Conservation (phyloP, 495 filamentous ascomycete species). For the Aspergillus mulundensis region DNA sequence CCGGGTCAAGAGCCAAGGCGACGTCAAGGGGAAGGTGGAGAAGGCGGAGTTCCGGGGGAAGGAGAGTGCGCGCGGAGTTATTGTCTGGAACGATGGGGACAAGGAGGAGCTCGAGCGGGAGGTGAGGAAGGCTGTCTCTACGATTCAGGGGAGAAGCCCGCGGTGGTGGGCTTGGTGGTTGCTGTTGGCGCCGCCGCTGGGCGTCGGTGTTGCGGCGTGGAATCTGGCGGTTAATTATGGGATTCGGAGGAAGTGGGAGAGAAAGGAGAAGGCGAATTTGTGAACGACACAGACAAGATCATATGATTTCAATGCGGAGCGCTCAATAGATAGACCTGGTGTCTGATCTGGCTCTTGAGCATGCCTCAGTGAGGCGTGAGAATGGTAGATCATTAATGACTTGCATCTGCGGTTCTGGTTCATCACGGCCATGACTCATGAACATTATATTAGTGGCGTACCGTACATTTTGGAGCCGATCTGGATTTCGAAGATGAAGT, state of each 20-base stretch:
- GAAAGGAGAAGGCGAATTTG: slow-evolving; percentile 66
- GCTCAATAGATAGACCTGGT: no score
- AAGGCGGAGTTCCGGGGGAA: slow-evolving; percentile 60
- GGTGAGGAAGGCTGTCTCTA: slow-evolving; percentile 57
- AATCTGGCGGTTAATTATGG: slow-evolving; percentile 62
- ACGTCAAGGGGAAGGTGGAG: slow-evolving; percentile 75
- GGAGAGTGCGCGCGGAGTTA: slow-evolving; percentile 56
- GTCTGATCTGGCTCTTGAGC: no score
- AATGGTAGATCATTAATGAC: not conserved
- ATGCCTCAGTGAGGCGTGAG: not conserved
- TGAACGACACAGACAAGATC: no score
- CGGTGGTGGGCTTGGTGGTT: slow-evolving; percentile 78
- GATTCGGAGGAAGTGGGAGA: slow-evolving; percentile 66
- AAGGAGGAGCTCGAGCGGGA: slow-evolving; percentile 61
- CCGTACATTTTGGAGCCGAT: no score
- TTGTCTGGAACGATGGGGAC: slow-evolving; percentile 83
- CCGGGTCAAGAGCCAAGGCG: slow-evolving; percentile 76
- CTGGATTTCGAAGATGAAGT: not conserved
- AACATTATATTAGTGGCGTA: no score
- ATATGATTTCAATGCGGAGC: no score
- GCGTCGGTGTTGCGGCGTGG: slow-evolving; percentile 58
- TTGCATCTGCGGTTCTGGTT: not conserved
- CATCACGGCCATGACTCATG: no score
- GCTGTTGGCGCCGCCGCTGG: slow-evolving; percentile 68
- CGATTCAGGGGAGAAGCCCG: slow-evolving; percentile 60